phyloP scores from a whole-genome alignment of 2,329 filamentous ascomycete genomes.

The Lachnellula hyalina region DNA sequence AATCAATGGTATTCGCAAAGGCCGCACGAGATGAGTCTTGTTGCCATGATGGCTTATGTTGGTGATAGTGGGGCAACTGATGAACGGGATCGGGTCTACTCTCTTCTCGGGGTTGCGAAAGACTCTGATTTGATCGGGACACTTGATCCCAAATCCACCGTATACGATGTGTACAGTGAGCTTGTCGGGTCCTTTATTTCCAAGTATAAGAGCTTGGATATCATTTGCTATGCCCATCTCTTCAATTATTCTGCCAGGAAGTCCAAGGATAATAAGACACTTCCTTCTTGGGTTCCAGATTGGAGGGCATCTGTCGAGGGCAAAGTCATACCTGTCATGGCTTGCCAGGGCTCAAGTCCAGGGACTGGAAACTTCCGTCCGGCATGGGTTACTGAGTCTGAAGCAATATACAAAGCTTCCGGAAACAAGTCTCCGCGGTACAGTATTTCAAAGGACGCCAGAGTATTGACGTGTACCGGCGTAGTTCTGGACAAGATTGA shows the following conservation, averaged over 20 bases:
- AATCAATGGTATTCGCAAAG: neutral
- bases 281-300: slow-evolving; percentile 1
- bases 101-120: slow-evolving; percentile 1
- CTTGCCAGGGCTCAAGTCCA: neutral
- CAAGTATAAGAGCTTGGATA: slow-evolving; percentile 2
- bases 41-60: slow-evolving; percentile 6
- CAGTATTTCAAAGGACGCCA: neutral
- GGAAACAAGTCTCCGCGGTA: neutral
- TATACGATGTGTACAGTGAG: neutral
- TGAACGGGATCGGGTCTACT: slow-evolving; percentile 5
- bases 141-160: neutral
- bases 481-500: neutral
- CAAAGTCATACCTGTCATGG: neutral
- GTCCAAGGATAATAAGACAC: neutral
- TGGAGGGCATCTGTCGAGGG: neutral
- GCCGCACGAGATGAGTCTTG: neutral
- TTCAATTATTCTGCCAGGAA: neutral
- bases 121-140: neutral
- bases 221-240: slow-evolving; percentile 2
- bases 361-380: neutral
- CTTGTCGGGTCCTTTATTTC: slow-evolving; percentile 1
- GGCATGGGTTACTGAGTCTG: neutral
- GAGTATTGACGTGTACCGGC: neutral
- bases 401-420: neutral
- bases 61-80: slow-evolving; percentile 2